Evolutionary conservation across 352 stramenopile species (phyloP).

Genomic region (Saprolegnia diclina): DNA sequence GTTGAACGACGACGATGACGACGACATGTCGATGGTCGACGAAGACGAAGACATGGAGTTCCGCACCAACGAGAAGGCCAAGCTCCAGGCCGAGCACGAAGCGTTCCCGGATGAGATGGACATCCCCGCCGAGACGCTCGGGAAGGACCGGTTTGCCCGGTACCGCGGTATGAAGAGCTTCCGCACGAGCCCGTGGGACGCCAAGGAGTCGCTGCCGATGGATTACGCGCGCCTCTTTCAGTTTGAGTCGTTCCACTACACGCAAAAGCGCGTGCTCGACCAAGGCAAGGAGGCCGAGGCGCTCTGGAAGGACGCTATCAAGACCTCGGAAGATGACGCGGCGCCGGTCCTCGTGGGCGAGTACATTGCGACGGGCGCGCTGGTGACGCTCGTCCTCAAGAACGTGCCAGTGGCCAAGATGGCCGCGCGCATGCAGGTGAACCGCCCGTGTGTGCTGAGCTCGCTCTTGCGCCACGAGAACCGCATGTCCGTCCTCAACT

Average conservation of each 20-base stretch:
- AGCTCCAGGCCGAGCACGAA: constrained; percentile 85
- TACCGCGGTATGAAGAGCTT: constrained; percentile 97
- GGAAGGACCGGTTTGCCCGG: constrained; percentile 68
- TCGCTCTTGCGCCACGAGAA: constrained; percentile 96
- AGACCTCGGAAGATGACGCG: constrained; percentile 47
- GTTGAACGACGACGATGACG: constrained; percentile 60
- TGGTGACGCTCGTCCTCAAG: constrained; percentile 87
- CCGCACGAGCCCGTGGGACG: constrained; percentile 94
- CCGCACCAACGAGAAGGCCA: constrained; percentile 84
- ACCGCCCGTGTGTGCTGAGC: constrained; percentile 57
- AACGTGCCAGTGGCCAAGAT: constrained; percentile 54
- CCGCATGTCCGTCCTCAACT: constrained; percentile 97
- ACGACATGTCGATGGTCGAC: constrained; percentile 72
- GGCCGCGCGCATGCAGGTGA: constrained; percentile 47
- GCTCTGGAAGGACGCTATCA: constrained; percentile 55
- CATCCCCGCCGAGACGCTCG: constrained; percentile 47
- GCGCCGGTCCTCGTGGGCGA: constrained; percentile 50
- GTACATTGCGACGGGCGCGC: constrained; percentile 90
- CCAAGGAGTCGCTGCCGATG: constrained; percentile 96
- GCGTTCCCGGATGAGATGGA: constrained; percentile 96
- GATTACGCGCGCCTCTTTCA: constrained; percentile 97
- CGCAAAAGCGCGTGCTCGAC: constrained; percentile 89
- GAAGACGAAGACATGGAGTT: constrained; percentile 70
- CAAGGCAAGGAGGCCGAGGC: constrained; percentile 68
- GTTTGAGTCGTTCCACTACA: constrained; percentile 93